Evolutionary conservation across 2,329 filamentous ascomycete genomes (phyloP).

Genomic region (Aspergillus sp.): DNA sequence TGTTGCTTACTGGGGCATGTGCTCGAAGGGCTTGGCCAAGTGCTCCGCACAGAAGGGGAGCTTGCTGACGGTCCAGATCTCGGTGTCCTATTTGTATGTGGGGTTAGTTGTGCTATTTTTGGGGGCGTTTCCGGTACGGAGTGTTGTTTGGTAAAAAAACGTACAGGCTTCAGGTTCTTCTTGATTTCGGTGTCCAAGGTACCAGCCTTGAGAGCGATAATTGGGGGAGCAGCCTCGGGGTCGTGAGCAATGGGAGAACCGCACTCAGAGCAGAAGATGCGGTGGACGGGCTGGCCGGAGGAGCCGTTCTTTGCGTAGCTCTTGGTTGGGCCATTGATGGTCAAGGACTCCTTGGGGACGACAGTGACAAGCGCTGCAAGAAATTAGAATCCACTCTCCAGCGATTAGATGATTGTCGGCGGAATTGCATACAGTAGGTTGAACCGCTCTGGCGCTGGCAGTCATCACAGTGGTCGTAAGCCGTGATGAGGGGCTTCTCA

Average conservation of each 20-base stretch:
- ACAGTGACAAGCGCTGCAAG: conserved; percentile 61
- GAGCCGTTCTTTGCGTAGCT: conserved; percentile 60
- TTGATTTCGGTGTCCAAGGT: conserved; percentile 64
- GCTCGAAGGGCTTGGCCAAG: conserved; percentile 61
- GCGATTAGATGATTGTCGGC: not conserved
- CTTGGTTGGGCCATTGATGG: conserved; percentile 64
- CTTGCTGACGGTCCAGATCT: conserved; percentile 70
- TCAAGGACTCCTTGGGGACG: conserved; percentile 66
- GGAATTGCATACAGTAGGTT: conserved; percentile 54
- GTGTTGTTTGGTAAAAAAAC: conserved; percentile 2
- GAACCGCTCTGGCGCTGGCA: conserved; percentile 70
- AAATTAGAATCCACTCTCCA: not conserved
- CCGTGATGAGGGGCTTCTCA: conserved; percentile 45
- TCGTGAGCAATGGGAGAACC: conserved; percentile 70
- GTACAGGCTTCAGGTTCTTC: conserved; percentile 63
- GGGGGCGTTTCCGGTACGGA: too few relatives aligned
- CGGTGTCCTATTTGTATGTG: conserved; percentile 47
- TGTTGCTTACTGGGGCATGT: conserved; percentile 58
- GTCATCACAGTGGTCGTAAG: conserved; percentile 72
- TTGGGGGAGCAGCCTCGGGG: conserved; percentile 67
- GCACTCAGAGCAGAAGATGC: conserved; percentile 69
- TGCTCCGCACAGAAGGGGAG: conserved; percentile 69
- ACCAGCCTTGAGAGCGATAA: conserved; percentile 69
- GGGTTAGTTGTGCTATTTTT: not conserved
- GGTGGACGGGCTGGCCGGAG: conserved; percentile 65